Conservation (phyloP, 2,329 filamentous ascomycete genomes). For the Monilinia laxa region DNA sequence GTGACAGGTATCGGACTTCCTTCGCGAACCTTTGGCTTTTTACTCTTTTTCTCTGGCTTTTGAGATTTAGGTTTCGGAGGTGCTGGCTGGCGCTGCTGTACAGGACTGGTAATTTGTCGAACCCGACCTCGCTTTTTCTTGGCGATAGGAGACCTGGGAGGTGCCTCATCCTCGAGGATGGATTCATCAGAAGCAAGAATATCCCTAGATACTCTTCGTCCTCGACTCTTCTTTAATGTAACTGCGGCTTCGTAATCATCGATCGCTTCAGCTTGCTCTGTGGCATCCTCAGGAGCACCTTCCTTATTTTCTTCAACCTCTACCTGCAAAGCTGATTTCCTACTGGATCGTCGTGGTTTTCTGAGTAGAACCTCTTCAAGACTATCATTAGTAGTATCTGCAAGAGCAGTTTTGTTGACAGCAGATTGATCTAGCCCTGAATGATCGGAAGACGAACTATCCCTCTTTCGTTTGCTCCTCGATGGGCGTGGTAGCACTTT, state of each 20-base stretch:
- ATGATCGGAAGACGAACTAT: conserved; percentile 18
- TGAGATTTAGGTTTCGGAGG: conserved; percentile 32
- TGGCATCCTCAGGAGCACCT: neutral
- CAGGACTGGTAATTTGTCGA: conserved; percentile 26
- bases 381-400: neutral
- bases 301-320: neutral
- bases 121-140: conserved; percentile 28
- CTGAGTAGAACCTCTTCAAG: neutral
- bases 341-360: conserved; percentile 7
- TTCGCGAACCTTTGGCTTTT: conserved; percentile 33
- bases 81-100: conserved; percentile 39
- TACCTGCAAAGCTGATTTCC: conserved; percentile 5
- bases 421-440: neutral
- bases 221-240: conserved; percentile 43
- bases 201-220: conserved; percentile 37
- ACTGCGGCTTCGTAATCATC: conserved; percentile 41
- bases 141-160: conserved; percentile 24
- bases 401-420: neutral
- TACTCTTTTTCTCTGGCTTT: conserved; percentile 33
- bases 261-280: conserved; percentile 38
- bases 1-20: conserved; percentile 57
- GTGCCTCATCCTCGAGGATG: conserved; percentile 39
- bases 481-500: conserved; percentile 17
- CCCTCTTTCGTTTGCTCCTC: conserved; percentile 35
- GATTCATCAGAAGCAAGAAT: conserved; percentile 43